Evolutionary conservation across 1,284 basidiomycete species (phyloP), one percentile per base, ranked within the genome.

Genomic region (Tylopilus orsonianus): DNA sequence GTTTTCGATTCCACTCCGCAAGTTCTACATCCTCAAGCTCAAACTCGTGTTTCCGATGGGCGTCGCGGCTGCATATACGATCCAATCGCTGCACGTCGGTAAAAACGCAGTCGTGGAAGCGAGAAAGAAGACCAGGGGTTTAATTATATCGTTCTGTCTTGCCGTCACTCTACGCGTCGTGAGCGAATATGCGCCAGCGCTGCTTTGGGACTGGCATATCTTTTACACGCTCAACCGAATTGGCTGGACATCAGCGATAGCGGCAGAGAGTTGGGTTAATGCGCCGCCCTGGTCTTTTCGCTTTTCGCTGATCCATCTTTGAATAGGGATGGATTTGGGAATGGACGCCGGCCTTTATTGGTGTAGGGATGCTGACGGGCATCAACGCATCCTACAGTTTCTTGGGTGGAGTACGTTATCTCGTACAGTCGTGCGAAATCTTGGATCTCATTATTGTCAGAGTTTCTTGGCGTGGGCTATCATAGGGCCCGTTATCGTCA

Each of bases 21-120:
- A 77, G 58, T 84, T 81, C 64, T 87, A 81, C 64, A 82, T 87
- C 55, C 71, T 86, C 40, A 77, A 81, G 63, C 81, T 84, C 60
- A 84, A 85, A 63, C 70, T 87, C 33, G 79, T 80, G 24, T 87
- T 87, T 74, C 84, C 85, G 4, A 81, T 81, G 4, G 81, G 83
- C 10, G 79, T 83, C 40, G 84, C 84, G 4, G 84, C 84, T 14
- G 84, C 83, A 12, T 82, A 78, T 60, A 85, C 83, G 14, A 85
- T 87, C 52, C 79, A 80, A n/a, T 78, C 80, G 6, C 71, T 85
- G 16, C 84, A 87, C 61, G 73, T 74, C 39, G 76, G 75, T 16
- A 70, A 64, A 32, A 66, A 68, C 29, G 80, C 78, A 37, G 77
- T 78, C 0, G 63, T 71, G 26, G 72, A 70, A n/a, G 82, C 82